Evolutionary conservation across 345 rosid species (phyloP).

Genomic region (Eutrema heterophyllum): DNA sequence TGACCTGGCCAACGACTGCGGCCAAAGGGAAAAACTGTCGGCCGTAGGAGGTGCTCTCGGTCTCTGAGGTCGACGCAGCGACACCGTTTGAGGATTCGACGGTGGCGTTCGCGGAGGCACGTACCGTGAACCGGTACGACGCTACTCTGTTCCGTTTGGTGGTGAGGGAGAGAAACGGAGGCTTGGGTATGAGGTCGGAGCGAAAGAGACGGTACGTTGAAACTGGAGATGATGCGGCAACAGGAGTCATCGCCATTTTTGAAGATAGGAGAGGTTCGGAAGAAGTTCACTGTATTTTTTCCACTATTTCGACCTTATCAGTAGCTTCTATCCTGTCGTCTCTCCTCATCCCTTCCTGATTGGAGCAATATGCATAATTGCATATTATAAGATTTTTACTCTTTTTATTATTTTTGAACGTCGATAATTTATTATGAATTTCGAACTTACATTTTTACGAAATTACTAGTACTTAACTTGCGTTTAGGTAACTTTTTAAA

Average conservation of each 20-base stretch:
- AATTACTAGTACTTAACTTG: too few relatives aligned
- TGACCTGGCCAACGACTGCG: slow-evolving; percentile 93
- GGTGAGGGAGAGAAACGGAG: slow-evolving; percentile 23
- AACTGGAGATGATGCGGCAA: slow-evolving; percentile 22
- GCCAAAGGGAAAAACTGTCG: slow-evolving; percentile 82
- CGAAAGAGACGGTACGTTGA: slow-evolving; percentile 17
- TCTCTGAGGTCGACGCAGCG: slow-evolving; percentile 28
- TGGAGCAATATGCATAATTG: neutral
- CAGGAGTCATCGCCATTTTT: slow-evolving; percentile 27
- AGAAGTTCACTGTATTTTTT: neutral
- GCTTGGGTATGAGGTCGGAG: slow-evolving; percentile 16
- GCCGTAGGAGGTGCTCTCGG: slow-evolving; percentile 46
- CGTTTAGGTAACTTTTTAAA: too few relatives aligned
- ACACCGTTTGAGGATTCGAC: slow-evolving; percentile 54
- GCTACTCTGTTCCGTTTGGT: slow-evolving; percentile 20
- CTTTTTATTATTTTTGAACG: too few relatives aligned
- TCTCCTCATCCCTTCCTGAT: slow-evolving; percentile 13
- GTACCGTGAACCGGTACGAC: slow-evolving; percentile 22
- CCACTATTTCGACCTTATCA: slow-evolving; percentile 24
- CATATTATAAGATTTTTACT: neutral
- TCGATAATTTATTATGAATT: neutral
- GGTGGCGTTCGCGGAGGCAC: slow-evolving; percentile 27
- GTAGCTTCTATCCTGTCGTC: slow-evolving; percentile 10
- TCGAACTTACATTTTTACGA: neutral
- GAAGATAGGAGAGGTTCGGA: neutral